Conservation (phyloP, 371 early-diverging fungal genomes). For the Mortierella sp. region DNA sequence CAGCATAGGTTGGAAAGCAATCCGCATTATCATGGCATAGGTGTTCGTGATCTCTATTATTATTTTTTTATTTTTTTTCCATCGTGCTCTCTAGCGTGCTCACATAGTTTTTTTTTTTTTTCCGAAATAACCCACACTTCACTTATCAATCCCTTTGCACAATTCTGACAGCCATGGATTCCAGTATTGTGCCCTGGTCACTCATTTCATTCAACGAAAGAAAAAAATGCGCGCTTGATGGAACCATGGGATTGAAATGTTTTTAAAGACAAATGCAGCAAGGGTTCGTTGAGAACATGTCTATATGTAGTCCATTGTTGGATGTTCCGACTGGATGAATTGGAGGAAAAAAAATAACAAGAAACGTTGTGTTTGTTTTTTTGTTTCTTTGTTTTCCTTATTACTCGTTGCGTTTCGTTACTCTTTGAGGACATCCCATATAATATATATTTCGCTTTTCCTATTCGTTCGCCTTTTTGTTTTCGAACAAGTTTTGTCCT, state of each 20-base stretch:
- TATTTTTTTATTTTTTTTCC: neutral
- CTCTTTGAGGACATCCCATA: neutral
- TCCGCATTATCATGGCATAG: no score
- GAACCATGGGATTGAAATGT: neutral
- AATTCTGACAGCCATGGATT: no score
- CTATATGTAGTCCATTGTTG: neutral
- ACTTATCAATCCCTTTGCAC: neutral
- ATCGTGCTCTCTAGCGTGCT: neutral
- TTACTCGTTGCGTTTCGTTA: no score
- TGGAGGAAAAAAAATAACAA: neutral
- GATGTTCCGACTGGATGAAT: neutral
- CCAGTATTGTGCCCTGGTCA: neutral
- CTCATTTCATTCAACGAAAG: neutral
- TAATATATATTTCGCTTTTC: no score
- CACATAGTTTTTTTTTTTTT: neutral
- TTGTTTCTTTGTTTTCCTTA: no score
- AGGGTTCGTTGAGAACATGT: no score
- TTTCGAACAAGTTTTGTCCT: no score
- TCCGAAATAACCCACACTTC: slow-evolving; percentile 1
- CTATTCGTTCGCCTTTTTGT: no score
- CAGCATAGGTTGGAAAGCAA: neutral
- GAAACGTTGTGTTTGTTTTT: no score
- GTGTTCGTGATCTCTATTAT: neutral
- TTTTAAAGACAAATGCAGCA: no score
- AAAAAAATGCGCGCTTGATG: neutral